These are phyloP conservation scores for Sclerospora graminicola DNA, from an alignment of 352 stramenopile species.

Conservation along the genomic window DNA sequence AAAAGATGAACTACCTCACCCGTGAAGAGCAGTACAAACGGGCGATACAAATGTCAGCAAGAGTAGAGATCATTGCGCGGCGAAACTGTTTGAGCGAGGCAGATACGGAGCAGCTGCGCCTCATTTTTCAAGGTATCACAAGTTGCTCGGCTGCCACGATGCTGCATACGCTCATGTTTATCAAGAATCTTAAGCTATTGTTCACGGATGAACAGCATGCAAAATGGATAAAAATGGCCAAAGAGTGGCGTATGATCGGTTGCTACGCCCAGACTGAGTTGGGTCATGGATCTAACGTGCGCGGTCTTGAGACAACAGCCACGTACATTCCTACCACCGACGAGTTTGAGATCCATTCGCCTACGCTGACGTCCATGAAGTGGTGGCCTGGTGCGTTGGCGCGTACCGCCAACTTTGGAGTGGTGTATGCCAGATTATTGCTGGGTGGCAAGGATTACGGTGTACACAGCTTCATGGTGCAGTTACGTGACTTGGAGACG, in stretches of 20 bases:
- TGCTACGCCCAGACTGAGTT: slow-evolving; percentile 87
- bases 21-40: slow-evolving; percentile 53
- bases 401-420: slow-evolving; percentile 88
- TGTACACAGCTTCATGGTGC: slow-evolving; percentile 96
- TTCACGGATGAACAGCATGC: slow-evolving; percentile 62
- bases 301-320: slow-evolving; percentile 90
- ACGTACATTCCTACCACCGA: slow-evolving; percentile 85
- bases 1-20: slow-evolving; percentile 58
- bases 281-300: slow-evolving; percentile 84
- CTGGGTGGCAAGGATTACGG: slow-evolving; percentile 74
- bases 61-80: slow-evolving; percentile 44
- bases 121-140: slow-evolving; percentile 43
- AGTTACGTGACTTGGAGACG: slow-evolving; percentile 84
- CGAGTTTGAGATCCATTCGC: slow-evolving; percentile 92
- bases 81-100: slow-evolving; percentile 40
- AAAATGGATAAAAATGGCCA: slow-evolving; percentile 56
- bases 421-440: slow-evolving; percentile 85
- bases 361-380: slow-evolving; percentile 91
- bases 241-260: slow-evolving; percentile 63
- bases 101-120: slow-evolving; percentile 45
- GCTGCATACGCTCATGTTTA: slow-evolving; percentile 67
- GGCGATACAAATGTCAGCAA: slow-evolving; percentile 42
- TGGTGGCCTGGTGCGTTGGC: slow-evolving; percentile 94
- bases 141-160: slow-evolving; percentile 44
- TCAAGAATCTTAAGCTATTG: slow-evolving; percentile 52